Evolutionary conservation across 306 rosid genomes (phyloP).

Genomic region (cucumber (Cucumis sativus)): DNA sequence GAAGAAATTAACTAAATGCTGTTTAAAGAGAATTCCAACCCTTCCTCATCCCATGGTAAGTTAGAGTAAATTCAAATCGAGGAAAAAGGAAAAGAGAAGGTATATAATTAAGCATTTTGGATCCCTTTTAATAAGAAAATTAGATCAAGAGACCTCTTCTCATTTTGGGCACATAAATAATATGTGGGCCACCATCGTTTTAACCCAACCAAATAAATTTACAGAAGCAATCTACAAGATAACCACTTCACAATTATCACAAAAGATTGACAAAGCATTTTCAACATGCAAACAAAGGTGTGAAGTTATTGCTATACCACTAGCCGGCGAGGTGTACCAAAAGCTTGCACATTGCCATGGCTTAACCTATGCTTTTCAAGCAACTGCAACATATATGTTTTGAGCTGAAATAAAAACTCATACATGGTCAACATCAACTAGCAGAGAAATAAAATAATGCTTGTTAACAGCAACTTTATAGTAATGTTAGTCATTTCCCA

Average conservation of each 20-base stretch:
- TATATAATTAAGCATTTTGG: neutral
- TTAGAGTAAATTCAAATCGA: neutral
- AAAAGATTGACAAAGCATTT: neutral
- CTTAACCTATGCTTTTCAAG: slow-evolving; percentile 64
- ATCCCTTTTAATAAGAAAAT: neutral
- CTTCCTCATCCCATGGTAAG: neutral
- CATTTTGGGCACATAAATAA: neutral
- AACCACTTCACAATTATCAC: neutral
- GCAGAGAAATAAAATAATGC: neutral
- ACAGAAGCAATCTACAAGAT: neutral
- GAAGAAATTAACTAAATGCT: neutral
- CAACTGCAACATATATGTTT: slow-evolving; percentile 41
- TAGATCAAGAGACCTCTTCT: neutral
- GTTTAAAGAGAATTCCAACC: neutral
- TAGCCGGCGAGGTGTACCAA: slow-evolving; percentile 74
- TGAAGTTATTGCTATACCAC: slow-evolving; percentile 42
- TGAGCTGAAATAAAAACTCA: slow-evolving; percentile 51
- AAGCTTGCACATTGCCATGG: slow-evolving; percentile 62
- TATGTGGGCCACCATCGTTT: neutral
- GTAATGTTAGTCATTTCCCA: neutral
- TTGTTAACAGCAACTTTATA: neutral
- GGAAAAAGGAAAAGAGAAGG: neutral
- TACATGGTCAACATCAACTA: slow-evolving; percentile 12
- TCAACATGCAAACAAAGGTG: neutral
- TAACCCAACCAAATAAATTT: neutral